These are phyloP conservation scores for Blastosporella zonata DNA, from an alignment of 1,284 basidiomycete species.

Conservation along the genomic window DNA sequence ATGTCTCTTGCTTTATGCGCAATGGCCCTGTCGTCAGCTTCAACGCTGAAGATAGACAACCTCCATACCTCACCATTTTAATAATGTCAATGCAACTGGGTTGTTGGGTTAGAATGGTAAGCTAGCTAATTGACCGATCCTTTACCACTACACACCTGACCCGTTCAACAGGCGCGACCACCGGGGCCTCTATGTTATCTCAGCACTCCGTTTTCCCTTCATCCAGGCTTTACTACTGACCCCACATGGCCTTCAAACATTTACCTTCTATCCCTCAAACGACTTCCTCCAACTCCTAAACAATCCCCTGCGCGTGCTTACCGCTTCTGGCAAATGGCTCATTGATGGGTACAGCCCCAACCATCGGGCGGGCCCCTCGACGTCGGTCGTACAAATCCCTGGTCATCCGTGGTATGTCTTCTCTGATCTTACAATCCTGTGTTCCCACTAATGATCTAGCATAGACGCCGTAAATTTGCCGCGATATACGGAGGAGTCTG, in stretches of 20 bases:
- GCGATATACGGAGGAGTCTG: too few relatives aligned
- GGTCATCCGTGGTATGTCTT: conserved; percentile 19
- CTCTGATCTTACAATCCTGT: neutral
- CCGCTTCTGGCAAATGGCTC: conserved; percentile 28
- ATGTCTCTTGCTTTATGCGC: neutral
- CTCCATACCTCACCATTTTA: conserved; percentile 26
- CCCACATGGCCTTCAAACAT: conserved; percentile 30
- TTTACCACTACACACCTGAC: neutral
- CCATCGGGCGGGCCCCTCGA: conserved; percentile 26
- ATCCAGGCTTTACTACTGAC: neutral
- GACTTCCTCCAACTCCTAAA: conserved; percentile 31
- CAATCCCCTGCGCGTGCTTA: conserved; percentile 32
- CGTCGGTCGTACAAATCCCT: conserved; percentile 29
- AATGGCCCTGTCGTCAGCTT: neutral
- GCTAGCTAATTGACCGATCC: neutral
- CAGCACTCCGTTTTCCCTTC: conserved; percentile 23
- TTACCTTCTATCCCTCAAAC: conserved; percentile 39
- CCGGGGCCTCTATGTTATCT: conserved; percentile 36
- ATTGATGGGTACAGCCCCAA: conserved; percentile 36
- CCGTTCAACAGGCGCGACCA: conserved; percentile 30
- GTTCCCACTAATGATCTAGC: too few relatives aligned
- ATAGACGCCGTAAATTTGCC: too few relatives aligned
- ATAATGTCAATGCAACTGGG: conserved; percentile 38
- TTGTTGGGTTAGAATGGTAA: conserved; percentile 39
- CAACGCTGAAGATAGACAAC: conserved; percentile 4